These are phyloP conservation scores for Leccinum subtestaceum DNA, from an alignment of 768 basidiomycete species.

Conservation along the genomic window DNA sequence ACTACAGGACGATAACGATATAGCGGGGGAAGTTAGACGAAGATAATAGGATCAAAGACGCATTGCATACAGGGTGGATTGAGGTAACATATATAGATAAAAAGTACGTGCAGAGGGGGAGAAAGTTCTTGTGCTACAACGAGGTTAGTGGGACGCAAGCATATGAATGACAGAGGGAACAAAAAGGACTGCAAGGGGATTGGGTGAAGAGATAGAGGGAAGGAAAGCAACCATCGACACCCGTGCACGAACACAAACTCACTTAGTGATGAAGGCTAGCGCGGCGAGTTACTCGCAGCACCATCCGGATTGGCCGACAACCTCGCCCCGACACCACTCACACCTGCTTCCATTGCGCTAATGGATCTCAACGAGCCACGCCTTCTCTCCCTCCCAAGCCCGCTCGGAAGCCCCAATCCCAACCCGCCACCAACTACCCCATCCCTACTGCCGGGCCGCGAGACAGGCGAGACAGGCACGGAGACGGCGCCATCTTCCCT, in stretches of 20 bases:
- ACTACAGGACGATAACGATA: slow-evolving; percentile 1
- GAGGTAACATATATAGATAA: slow-evolving; percentile 8
- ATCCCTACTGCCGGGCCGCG: slow-evolving; percentile 14
- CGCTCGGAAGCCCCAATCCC: slow-evolving; percentile 14
- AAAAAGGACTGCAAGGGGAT: neutral
- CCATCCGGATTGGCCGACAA: slow-evolving; percentile 38
- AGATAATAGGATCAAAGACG: neutral
- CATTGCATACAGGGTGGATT: slow-evolving; percentile 4
- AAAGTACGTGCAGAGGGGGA: slow-evolving; percentile 5
- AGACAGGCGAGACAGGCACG: neutral
- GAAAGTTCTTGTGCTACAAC: slow-evolving; percentile 13
- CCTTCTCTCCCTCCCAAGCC: slow-evolving; percentile 23
- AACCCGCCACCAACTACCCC: slow-evolving; percentile 3
- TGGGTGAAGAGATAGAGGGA: neutral
- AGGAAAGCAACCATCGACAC: neutral
- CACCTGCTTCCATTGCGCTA: slow-evolving; percentile 18
- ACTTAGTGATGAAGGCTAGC: slow-evolving; percentile 6
- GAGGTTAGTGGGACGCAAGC: slow-evolving; percentile 1
- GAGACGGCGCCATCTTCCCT: slow-evolving; percentile 7
- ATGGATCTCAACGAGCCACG: slow-evolving; percentile 33
- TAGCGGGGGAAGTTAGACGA: neutral
- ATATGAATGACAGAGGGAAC: neutral
- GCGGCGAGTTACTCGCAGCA: slow-evolving; percentile 25
- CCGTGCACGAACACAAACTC: neutral
- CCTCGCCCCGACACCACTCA: slow-evolving; percentile 31